Evolutionary conservation across 768 basidiomycete species (phyloP), one percentile per base, ranked within the genome.

Genomic region (Boletus vermiculosoides): DNA sequence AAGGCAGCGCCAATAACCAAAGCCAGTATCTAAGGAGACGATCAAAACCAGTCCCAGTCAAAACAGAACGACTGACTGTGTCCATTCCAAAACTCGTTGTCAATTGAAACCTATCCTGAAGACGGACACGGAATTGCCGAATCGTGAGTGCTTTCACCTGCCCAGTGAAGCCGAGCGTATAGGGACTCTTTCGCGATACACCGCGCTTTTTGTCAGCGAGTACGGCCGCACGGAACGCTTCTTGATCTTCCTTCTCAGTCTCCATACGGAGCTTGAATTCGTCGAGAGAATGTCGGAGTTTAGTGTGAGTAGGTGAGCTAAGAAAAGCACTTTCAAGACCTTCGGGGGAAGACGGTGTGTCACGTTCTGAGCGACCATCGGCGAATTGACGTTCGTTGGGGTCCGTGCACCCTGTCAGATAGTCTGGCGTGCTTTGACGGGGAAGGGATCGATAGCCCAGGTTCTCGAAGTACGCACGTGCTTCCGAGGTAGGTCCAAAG

Each of bases 371-470:
- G 23, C 78, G 80, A 6, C 86, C 90, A 3, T 80, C 73, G 0
- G 84, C 82, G 62, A 89, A 87, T 67, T 86, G 87, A 25, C 93
- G 88, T 74, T 96, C 92, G 63, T 93, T 91, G 0, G 86, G 82
- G 65, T 92, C 90, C 3, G 94, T 89, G 71, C 86, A 88, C 7
- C 87, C 87, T 22, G 90, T 90, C 22, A 94, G 80, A 70, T 90
- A 94, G 68, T 94, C 92, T 11, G 92, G 84, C 15, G 89, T 90
- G 62, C 85, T 91, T 71, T 94, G 92, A 39, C 92, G 85, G 53
- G 89, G 87, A 25, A 90, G 83, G 20, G 88, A 59, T 37, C 82
- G 81, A 72, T 85, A 92, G 18, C 92, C 91, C 42, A 92, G 74
- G 31, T 72, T 71, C 62, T 90, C 82, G 63, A 97, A 94, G 74